A percentile compares a stretch with the other conserved stretches of the same genome.
phyloP scores from a whole-genome alignment of 2,329 filamentous ascomycete genomes.

The Xenosphaeropsis pyriputrescens region DNA sequence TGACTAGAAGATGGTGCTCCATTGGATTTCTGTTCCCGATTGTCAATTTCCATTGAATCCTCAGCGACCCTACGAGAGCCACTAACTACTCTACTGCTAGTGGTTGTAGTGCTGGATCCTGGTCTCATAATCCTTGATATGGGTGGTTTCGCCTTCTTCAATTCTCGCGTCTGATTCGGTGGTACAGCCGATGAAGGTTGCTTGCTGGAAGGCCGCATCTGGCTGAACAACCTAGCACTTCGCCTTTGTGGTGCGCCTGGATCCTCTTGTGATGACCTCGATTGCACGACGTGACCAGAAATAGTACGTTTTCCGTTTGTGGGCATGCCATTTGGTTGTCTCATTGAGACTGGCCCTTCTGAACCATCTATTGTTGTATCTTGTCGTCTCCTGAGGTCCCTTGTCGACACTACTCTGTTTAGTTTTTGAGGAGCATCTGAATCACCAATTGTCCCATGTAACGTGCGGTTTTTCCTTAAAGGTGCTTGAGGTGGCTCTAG shows the following conservation, averaged over 20 bases:
- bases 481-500: constrained; percentile 33
- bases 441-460: constrained; percentile 18
- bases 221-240: constrained; percentile 59
- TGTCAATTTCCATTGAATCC: constrained; percentile 53
- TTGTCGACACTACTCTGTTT: constrained; percentile 17
- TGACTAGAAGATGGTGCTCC: constrained; percentile 12
- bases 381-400: constrained; percentile 14
- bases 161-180: constrained; percentile 49
- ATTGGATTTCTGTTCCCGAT: constrained; percentile 35
- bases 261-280: constrained; percentile 39
- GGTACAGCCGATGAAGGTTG: constrained; percentile 21
- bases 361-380: constrained; percentile 9
- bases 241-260: constrained; percentile 49
- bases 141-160: constrained; percentile 73
- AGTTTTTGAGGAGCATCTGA: constrained; percentile 18
- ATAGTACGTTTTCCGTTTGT: constrained; percentile 76
- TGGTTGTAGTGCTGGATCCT: constrained; percentile 45
- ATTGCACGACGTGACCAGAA: constrained; percentile 61
- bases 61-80: constrained; percentile 73
- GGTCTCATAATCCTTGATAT: constrained; percentile 51
- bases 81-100: constrained; percentile 75
- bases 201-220: constrained; percentile 43
- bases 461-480: constrained; percentile 18
- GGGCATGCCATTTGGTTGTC: constrained; percentile 13
- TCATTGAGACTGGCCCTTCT: constrained; percentile 1